Conservation (phyloP, 192 early-diverging fungal species). For the Umbelopsis sp. region DNA sequence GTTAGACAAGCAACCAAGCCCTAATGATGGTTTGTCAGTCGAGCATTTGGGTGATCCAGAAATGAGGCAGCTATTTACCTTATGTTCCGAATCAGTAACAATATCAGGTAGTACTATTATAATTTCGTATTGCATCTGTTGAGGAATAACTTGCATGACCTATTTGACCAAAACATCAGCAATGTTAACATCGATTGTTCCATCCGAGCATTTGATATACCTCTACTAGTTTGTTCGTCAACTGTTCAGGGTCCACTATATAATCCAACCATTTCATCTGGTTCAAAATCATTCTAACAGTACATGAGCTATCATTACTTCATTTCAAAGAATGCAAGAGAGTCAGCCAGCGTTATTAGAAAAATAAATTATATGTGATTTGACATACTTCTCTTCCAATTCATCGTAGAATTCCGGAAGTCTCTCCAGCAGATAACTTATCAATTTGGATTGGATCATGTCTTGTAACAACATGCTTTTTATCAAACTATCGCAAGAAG, state of each 20-base stretch:
- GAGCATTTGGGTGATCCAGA: neutral
- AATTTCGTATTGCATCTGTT: constrained; percentile 72
- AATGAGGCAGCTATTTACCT: constrained; percentile 28
- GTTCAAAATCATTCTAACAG: constrained; percentile 64
- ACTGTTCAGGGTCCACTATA: constrained; percentile 58
- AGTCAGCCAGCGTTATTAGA: neutral
- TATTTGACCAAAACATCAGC: neutral
- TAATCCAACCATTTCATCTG: constrained; percentile 81
- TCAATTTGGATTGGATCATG: constrained; percentile 57
- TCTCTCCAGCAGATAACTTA: constrained; percentile 57
- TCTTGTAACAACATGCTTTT: constrained; percentile 64
- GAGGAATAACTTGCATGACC: constrained; percentile 64
- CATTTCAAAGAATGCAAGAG: neutral
- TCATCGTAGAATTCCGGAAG: constrained; percentile 63
- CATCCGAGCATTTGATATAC: constrained; percentile 25
- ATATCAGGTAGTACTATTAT: constrained; percentile 77
- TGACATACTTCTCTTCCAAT: constrained; percentile 38
- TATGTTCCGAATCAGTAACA: constrained; percentile 70
- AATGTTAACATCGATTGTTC: neutral
- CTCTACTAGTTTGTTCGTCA: constrained; percentile 70
- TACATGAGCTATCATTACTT: constrained; percentile 51
- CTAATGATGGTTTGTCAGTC: constrained; percentile 24
- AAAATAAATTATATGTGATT: neutral
- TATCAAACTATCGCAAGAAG: constrained; percentile 57
- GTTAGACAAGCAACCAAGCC: constrained; percentile 60